Evolutionary conservation across 2,329 filamentous ascomycete species (phyloP).

Genomic region (Microthyrium microscopicum): DNA sequence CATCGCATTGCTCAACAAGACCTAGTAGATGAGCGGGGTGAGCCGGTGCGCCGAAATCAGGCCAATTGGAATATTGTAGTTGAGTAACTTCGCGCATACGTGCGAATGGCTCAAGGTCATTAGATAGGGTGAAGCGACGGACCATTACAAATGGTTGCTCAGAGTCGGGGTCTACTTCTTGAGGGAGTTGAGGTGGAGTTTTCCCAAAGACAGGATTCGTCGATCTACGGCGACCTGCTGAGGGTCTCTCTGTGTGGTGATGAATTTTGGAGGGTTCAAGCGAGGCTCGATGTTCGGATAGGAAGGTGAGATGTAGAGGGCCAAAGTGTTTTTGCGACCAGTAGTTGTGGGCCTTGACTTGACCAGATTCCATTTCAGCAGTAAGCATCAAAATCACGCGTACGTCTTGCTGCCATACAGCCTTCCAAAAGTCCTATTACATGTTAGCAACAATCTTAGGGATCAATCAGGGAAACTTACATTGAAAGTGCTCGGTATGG

Average conservation of each 20-base stretch:
- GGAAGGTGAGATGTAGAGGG: constrained; percentile 51
- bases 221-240: constrained; percentile 18
- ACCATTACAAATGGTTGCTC: constrained; percentile 65
- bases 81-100: constrained; percentile 88
- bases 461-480: constrained; percentile 34
- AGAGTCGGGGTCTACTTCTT: constrained; percentile 16
- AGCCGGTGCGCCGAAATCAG: constrained; percentile 85
- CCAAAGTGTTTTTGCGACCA: constrained; percentile 74
- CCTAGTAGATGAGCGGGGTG: constrained; percentile 75
- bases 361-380: constrained; percentile 81
- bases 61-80: constrained; percentile 90
- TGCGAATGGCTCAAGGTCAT: constrained; percentile 60
- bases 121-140: constrained; percentile 71
- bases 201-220: constrained; percentile 12
- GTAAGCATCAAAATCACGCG: constrained; percentile 94
- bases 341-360: constrained; percentile 88
- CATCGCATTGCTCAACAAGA: constrained; percentile 79
- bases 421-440: constrained; percentile 83
- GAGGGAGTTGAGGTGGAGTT: constrained; percentile 10
- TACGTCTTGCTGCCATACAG: constrained; percentile 92
- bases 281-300: constrained; percentile 71
- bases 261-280: constrained; percentile 46
- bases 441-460: constrained; percentile 3
- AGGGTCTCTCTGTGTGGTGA: constrained; percentile 19
- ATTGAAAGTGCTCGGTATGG: constrained; percentile 79